phyloP scores from a whole-genome alignment of 352 stramenopile genomes.

The Globisporangium camurandrum region DNA sequence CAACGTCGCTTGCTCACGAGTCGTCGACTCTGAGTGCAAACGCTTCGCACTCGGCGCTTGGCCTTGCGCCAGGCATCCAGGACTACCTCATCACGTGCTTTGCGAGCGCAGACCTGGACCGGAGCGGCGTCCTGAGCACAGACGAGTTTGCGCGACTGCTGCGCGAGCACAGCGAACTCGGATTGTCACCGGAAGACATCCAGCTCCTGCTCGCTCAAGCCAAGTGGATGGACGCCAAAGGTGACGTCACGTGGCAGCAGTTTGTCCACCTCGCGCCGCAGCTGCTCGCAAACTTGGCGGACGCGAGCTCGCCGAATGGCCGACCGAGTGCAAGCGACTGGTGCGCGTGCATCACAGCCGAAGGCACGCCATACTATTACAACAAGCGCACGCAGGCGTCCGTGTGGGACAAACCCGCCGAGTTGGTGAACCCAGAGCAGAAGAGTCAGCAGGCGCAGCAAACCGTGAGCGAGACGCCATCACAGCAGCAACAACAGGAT shows the following conservation, averaged over 20 bases:
- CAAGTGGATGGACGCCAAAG: slow-evolving; percentile 8
- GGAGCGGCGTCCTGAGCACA: slow-evolving; percentile 16
- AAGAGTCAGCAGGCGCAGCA: too few species aligned
- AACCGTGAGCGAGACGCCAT: too few species aligned
- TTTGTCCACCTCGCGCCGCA: slow-evolving; percentile 18
- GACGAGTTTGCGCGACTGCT: slow-evolving; percentile 17
- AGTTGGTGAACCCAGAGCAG: too few species aligned
- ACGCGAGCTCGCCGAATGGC: slow-evolving; percentile 6
- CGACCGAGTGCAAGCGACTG: slow-evolving; percentile 13
- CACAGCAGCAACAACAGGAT: too few species aligned
- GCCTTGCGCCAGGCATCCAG: slow-evolving; percentile 13
- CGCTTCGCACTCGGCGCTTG: not conserved
- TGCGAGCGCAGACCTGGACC: slow-evolving; percentile 15
- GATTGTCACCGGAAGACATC: slow-evolving; percentile 16
- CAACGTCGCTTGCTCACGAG: too few species aligned
- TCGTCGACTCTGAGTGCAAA: not conserved
- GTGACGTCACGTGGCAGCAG: slow-evolving; percentile 16
- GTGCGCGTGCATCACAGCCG: slow-evolving; percentile 12
- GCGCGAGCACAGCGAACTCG: slow-evolving; percentile 13
- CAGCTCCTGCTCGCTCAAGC: slow-evolving; percentile 10
- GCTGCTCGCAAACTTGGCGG: slow-evolving; percentile 14
- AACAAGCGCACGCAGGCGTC: slow-evolving; percentile 26
- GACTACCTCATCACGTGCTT: slow-evolving; percentile 17
- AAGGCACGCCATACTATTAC: slow-evolving; percentile 23
- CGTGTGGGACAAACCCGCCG: slow-evolving; percentile 10